Conservation (phyloP, 768 basidiomycete species). For the Agaricus bisporus region DNA sequence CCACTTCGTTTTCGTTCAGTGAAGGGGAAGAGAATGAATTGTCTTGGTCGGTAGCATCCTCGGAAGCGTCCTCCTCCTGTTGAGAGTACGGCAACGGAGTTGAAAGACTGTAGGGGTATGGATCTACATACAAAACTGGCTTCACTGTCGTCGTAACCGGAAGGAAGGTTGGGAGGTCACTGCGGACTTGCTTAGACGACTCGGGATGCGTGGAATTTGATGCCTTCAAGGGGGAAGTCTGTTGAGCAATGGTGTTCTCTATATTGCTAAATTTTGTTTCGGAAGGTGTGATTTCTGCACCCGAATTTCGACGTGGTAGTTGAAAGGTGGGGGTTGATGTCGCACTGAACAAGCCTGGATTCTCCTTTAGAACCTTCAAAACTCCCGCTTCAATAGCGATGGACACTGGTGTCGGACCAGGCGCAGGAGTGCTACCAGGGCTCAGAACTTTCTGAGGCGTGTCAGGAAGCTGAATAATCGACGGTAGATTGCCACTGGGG, state of each 20-base stretch:
- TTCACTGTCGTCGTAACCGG: constrained; percentile 10
- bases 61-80: constrained; percentile 16
- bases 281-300: neutral
- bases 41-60: constrained; percentile 22
- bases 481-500: constrained; percentile 10
- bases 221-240: neutral
- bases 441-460: constrained; percentile 17
- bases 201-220: neutral
- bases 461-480: constrained; percentile 17
- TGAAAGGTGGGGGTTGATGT: neutral
- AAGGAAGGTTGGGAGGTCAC: neutral
- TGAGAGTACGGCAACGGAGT: constrained; percentile 24
- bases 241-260: neutral
- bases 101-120: constrained; percentile 44
- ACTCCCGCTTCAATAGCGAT: constrained; percentile 18
- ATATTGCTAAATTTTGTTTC: neutral
- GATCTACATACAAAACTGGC: constrained; percentile 30
- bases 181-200: neutral
- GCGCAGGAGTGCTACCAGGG: constrained; percentile 18
- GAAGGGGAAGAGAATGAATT: constrained; percentile 26
- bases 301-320: neutral
- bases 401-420: constrained; percentile 16
- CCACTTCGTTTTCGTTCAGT: constrained; percentile 17
- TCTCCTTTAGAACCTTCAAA: constrained; percentile 17
- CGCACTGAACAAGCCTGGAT: neutral